Evolutionary conservation across 768 basidiomycete genomes (phyloP).

Genomic region (Tricholoma bakamatsutake): DNA sequence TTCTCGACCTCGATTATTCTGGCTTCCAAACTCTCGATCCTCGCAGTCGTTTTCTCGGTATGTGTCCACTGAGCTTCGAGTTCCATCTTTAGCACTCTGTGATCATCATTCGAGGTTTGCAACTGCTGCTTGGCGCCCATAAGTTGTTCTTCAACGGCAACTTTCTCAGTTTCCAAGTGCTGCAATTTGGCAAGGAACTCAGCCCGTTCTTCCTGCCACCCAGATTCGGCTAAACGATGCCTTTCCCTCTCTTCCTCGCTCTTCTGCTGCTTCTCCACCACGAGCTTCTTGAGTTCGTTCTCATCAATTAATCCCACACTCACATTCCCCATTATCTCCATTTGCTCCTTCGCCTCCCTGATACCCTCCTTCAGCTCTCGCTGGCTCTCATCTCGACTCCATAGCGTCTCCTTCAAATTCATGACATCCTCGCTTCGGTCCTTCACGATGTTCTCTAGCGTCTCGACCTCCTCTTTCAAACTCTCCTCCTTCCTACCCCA

Average conservation of each 20-base stretch:
- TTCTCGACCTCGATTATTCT: slow-evolving; percentile 29
- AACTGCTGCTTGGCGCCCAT: slow-evolving; percentile 35
- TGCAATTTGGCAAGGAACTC: slow-evolving; percentile 38
- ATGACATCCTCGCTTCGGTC: slow-evolving; percentile 38
- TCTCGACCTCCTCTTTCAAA: slow-evolving; percentile 40
- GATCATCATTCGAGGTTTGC: slow-evolving; percentile 38
- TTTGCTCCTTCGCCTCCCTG: slow-evolving; percentile 51
- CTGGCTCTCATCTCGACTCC: slow-evolving; percentile 48
- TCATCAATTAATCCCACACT: slow-evolving; percentile 38
- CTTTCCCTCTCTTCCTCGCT: slow-evolving; percentile 35
- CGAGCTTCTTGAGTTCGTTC: slow-evolving; percentile 34
- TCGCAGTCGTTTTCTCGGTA: slow-evolving; percentile 51
- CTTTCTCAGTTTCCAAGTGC: slow-evolving; percentile 38
- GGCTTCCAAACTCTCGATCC: slow-evolving; percentile 32
- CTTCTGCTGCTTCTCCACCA: slow-evolving; percentile 35
- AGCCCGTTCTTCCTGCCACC: slow-evolving; percentile 48
- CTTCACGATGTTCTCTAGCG: slow-evolving; percentile 42
- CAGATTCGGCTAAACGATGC: slow-evolving; percentile 34
- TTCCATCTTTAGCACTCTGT: slow-evolving; percentile 49
- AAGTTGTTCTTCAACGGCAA: slow-evolving; percentile 36
- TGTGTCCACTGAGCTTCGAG: slow-evolving; percentile 68
- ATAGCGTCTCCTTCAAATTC: slow-evolving; percentile 38
- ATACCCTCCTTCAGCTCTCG: slow-evolving; percentile 48
- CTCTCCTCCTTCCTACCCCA: slow-evolving; percentile 36
- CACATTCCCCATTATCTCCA: slow-evolving; percentile 49